phyloP scores from a whole-genome alignment of 164 flowering plant species.

The Protea cynaroides region DNA sequence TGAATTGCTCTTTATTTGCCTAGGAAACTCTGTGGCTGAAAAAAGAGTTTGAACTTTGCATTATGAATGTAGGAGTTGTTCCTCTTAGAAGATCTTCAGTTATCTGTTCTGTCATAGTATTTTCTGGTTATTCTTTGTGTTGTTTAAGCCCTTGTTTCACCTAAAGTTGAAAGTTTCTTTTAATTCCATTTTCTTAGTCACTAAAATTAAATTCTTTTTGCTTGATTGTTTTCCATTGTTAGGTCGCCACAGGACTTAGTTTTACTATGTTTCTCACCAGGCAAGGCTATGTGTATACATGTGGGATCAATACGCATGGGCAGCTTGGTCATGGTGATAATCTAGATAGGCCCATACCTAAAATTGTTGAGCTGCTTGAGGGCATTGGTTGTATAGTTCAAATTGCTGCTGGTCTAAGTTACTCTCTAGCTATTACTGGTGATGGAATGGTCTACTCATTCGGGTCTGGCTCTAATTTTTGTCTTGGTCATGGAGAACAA shows the following conservation, averaged over 20 bases:
- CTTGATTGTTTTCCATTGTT: constrained; percentile 13
- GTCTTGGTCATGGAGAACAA: constrained; percentile 97
- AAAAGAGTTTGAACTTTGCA: too few relatives aligned
- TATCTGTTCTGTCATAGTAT: not conserved
- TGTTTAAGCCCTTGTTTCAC: not conserved
- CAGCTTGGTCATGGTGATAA: constrained; percentile 95
- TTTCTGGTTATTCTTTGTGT: constrained; percentile 2
- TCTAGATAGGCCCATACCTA: constrained; percentile 65
- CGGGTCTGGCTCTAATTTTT: constrained; percentile 89
- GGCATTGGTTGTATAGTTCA: constrained; percentile 59
- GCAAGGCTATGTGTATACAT: constrained; percentile 79
- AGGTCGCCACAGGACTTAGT: constrained; percentile 88
- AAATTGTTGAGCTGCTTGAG: constrained; percentile 44
- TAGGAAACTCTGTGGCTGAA: too few relatives aligned
- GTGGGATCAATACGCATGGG: constrained; percentile 75
- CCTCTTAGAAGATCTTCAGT: not conserved
- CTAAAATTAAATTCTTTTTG: not conserved
- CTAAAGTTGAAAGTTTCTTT: not conserved
- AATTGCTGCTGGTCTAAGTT: constrained; percentile 82
- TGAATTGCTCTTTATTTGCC: too few relatives aligned
- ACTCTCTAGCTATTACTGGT: constrained; percentile 56
- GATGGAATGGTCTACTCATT: constrained; percentile 79
- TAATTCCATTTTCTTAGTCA: not conserved
- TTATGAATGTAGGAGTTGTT: too few relatives aligned
- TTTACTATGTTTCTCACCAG: constrained; percentile 76